Conservation (phyloP, 495 filamentous ascomycete genomes). For the Penicillium turbatum region DNA sequence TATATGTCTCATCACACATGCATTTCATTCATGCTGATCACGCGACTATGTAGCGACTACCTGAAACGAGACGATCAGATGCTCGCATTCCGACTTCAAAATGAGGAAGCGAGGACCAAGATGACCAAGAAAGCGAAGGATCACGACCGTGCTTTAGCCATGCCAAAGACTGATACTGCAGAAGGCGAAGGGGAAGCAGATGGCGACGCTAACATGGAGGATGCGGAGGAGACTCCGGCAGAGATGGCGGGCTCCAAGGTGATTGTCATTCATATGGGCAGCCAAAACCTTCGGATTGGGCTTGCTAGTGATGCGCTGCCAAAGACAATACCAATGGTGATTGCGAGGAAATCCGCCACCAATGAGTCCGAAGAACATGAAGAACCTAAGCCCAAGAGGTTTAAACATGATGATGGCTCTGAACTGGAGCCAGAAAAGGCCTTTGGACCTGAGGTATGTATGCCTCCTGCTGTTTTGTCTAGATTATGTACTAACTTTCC, state of each 20-base stretch:
- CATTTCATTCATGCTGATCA: slow-evolving; percentile 6
- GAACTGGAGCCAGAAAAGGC: slow-evolving; percentile 64
- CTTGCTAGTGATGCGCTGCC: slow-evolving; percentile 91
- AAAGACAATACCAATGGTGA: slow-evolving; percentile 88
- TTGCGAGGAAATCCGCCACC: slow-evolving; percentile 68
- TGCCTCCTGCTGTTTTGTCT: neutral
- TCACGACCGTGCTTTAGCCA: slow-evolving; percentile 76
- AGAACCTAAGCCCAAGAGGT: slow-evolving; percentile 85
- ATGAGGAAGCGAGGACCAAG: slow-evolving; percentile 71
- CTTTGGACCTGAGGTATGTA: slow-evolving; percentile 78
- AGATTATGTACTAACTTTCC: slow-evolving; percentile 13
- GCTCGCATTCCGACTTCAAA: slow-evolving; percentile 78
- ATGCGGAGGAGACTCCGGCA: slow-evolving; percentile 52
- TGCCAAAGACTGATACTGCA: slow-evolving; percentile 45
- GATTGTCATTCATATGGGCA: slow-evolving; percentile 96
- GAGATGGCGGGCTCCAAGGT: slow-evolving; percentile 79
- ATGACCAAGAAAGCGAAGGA: slow-evolving; percentile 83
- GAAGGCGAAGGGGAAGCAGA: slow-evolving; percentile 52
- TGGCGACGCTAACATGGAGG: slow-evolving; percentile 62
- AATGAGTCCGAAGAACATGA: slow-evolving; percentile 77
- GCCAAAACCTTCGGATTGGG: slow-evolving; percentile 90
- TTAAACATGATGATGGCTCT: slow-evolving; percentile 63
- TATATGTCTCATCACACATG: neutral
- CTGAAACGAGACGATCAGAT: slow-evolving; percentile 97
- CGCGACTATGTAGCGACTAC: slow-evolving; percentile 73